Evolutionary conservation across 1,284 basidiomycete species (phyloP).

Genomic region (Boletus sp.): DNA sequence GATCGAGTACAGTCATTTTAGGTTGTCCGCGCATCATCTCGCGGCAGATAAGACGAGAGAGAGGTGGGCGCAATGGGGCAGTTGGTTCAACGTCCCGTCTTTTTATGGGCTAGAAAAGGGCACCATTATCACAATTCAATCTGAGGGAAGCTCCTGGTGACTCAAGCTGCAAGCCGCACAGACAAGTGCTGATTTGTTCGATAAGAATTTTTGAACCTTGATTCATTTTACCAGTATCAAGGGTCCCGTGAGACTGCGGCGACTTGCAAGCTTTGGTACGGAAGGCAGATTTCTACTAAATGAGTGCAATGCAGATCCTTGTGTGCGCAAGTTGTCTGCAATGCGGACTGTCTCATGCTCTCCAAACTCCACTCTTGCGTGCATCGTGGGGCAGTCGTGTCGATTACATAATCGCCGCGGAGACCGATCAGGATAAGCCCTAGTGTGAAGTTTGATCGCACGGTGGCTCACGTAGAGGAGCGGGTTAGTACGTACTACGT

Average conservation of each 20-base stretch:
- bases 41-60: neutral
- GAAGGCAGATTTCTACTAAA: neutral
- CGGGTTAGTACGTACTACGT: too few species aligned
- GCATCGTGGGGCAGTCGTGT: too few species aligned
- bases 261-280: too few species aligned
- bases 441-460: too few species aligned
- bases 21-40: neutral
- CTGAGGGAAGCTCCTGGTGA: conserved; percentile 1
- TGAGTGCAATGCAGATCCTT: neutral
- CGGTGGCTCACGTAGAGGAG: too few species aligned
- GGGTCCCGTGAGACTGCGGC: neutral
- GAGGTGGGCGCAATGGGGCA: neutral
- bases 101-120: conserved; percentile 3
- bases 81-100: neutral
- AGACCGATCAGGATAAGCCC: too few species aligned
- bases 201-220: neutral
- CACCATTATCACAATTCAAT: neutral
- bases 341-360: neutral
- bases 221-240: neutral
- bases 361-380: too few species aligned
- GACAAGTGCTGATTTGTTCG: neutral
- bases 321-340: neutral
- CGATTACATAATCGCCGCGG: too few species aligned
- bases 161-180: neutral
- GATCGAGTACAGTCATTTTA: conserved; percentile 16